A percentile compares a stretch with the other conserved stretches of the same genome.
Conservation (phyloP, 2,329 filamentous ascomycete genomes). For the Graphiopsis chlorocephala region DNA sequence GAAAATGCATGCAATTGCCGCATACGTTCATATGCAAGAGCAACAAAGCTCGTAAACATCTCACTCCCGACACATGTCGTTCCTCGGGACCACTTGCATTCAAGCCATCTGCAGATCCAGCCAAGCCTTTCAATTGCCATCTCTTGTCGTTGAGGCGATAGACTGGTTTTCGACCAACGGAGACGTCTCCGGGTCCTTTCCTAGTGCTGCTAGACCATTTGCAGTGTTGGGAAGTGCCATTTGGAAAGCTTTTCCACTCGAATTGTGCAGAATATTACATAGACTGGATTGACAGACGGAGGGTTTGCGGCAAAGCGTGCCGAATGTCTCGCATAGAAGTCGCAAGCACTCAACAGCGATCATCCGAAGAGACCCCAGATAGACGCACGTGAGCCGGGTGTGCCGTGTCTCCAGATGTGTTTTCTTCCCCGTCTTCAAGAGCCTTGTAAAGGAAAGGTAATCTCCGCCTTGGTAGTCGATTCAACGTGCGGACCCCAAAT, state of each 20-base stretch:
- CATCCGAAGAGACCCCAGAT: background rate
- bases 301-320: background rate
- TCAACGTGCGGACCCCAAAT: background rate
- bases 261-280: background rate
- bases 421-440: constrained; percentile 1
- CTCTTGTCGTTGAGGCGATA: constrained; percentile 1
- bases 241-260: background rate
- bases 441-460: constrained; percentile 1
- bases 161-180: background rate
- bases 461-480: background rate
- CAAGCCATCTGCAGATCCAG: background rate
- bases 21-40: background rate
- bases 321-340: background rate
- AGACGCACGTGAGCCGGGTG: background rate
- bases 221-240: background rate
- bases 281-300: background rate
- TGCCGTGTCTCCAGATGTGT: background rate
- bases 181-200: background rate
- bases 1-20: background rate
- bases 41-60: background rate
- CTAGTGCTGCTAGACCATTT: background rate
- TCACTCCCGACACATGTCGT: background rate
- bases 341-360: background rate
- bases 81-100: constrained; percentile 1
- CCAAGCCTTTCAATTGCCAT: constrained; percentile 4